These are phyloP conservation scores for Sarcomyxa edulis DNA, from an alignment of 768 basidiomycete genomes.

Conservation along the genomic window DNA sequence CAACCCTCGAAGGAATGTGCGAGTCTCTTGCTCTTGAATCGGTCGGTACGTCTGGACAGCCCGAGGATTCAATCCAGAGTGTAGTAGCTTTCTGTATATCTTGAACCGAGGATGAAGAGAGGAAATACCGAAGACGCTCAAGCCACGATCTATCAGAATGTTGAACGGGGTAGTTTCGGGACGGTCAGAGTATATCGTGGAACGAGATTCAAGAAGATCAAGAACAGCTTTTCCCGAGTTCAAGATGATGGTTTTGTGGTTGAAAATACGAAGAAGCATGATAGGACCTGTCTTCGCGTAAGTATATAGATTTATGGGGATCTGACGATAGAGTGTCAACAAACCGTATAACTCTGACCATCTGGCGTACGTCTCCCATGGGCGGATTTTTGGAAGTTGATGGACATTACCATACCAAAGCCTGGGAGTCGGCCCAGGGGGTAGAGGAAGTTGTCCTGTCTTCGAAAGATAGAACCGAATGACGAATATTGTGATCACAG, in stretches of 20 bases:
- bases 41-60: too few species aligned
- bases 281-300: conserved; percentile 27
- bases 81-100: conserved; percentile 29
- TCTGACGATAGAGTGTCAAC: not conserved
- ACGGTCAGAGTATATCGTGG: conserved; percentile 48
- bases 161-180: conserved; percentile 26
- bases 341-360: conserved; percentile 15
- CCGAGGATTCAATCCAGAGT: conserved; percentile 29
- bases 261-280: conserved; percentile 30
- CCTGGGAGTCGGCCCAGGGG: conserved; percentile 3
- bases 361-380: conserved; percentile 14
- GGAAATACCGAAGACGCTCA: conserved; percentile 25
- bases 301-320: not conserved
- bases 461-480: too few species aligned
- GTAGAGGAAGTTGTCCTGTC: not conserved
- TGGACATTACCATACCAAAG: not conserved
- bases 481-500: too few species aligned
- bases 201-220: conserved; percentile 47
- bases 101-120: conserved; percentile 27
- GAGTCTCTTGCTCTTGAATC: too few species aligned
- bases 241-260: conserved; percentile 36
- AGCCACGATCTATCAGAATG: conserved; percentile 25
- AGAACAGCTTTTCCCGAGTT: conserved; percentile 38
- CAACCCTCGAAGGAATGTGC: too few species aligned
- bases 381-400: conserved; percentile 7